Base-by-base conservation (phyloP, 805 yeast species). In the Starmerella kuoi region DNA sequence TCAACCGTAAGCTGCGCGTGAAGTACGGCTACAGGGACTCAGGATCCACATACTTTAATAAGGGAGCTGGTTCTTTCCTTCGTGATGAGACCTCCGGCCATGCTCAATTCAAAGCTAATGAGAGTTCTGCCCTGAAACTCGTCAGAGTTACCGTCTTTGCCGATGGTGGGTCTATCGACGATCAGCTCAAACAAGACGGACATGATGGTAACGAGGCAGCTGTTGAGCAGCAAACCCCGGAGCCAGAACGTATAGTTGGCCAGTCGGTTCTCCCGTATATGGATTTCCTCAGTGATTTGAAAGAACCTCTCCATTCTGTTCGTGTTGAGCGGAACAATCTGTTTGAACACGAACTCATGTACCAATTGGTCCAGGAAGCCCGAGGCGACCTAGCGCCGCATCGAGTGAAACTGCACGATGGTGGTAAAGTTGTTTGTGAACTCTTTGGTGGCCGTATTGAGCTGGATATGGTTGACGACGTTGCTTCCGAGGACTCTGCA, bases 11-110 rank as follows among this genome's bases (percentile, higher is more conserved):
- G 8, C 64, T 87, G 33, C 93, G 88, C 3, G 79, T 88, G 28
- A 84, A 82, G 53, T 91, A 81, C 56, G 97, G 97, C 0, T 88
- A 74, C 62, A 87, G 80, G 15, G 96, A 87, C 59, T 76, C 94
- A 0, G 98, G 97, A 0, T 82, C 94, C 1, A 72, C 67, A 18
- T 84, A 74, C 54, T 65, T 63, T 44, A 87, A 83, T 52, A 70
- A 72, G 49, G 96, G 96, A 2, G 61, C 79, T 33, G 96, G 94
- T 0, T 28, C 23, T 3, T 19, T 53, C 9, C 40, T 19, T 14
- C 39, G 53, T 4, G 32, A 70, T 25, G 48, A 57, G 20, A 28
- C 19, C 15, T 62, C 64, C 19, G 73, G 82, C 14, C 66, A 64
- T 26, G 58, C 72, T 21, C 46, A 54, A 8, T 67, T 73, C 50